phyloP scores from a whole-genome alignment of 345 rosid species.

The Syzygium jambos region DNA sequence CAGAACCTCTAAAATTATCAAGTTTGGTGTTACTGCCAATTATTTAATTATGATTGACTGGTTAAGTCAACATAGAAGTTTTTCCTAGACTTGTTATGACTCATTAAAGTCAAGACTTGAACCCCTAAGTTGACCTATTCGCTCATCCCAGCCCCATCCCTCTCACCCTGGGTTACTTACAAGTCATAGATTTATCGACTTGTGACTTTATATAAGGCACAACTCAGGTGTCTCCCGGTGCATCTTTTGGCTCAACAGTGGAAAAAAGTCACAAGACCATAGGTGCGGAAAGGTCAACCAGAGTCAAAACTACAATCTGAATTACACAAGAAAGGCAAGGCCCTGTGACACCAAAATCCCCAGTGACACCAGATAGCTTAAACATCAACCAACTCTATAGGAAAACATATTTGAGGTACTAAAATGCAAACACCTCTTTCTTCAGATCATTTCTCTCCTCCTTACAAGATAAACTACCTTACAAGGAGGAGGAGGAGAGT shows the following conservation, averaged over 20 bases:
- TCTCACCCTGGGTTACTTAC: neutral
- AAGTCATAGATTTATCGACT: no score
- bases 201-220: neutral
- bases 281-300: neutral
- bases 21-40: neutral
- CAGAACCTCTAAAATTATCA: neutral
- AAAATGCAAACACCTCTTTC: neutral
- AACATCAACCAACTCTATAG: neutral
- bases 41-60: neutral
- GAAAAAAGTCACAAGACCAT: neutral
- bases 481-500: neutral
- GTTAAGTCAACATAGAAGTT: no score
- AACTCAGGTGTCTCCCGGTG: neutral
- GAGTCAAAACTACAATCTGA: neutral
- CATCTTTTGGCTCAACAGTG: neutral
- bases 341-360: neutral
- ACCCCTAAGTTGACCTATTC: neutral
- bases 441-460: neutral
- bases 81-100: no score
- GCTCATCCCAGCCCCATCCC: neutral
- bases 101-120: neutral
- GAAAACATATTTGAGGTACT: neutral
- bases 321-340: neutral
- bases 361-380: neutral
- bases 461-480: no score